These are phyloP conservation scores for Medicago truncatula DNA, from an alignment of 306 rosid genomes.

Conservation along the genomic window DNA sequence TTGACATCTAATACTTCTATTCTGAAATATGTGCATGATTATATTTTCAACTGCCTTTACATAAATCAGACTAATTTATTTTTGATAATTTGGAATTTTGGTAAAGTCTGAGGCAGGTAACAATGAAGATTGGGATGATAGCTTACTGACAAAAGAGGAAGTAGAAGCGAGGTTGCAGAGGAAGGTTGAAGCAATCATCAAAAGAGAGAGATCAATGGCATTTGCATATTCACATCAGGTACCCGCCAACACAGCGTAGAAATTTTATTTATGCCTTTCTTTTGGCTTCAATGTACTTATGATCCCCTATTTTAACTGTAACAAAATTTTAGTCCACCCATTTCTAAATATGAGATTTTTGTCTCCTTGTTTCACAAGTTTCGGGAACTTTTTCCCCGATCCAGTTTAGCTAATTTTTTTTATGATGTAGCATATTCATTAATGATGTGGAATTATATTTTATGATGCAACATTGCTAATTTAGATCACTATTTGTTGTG, in stretches of 20 bases:
- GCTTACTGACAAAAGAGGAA: constrained; percentile 90
- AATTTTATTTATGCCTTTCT: neutral
- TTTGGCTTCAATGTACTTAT: neutral
- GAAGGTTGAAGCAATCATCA: constrained; percentile 87
- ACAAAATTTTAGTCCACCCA: neutral
- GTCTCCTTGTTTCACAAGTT: neutral
- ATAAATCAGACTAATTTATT: constrained; percentile 20
- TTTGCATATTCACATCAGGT: constrained; percentile 96
- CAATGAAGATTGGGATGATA: constrained; percentile 89
- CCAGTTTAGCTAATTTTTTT: neutral
- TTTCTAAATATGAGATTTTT: neutral
- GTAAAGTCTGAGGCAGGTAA: constrained; percentile 81
- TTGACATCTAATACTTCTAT: constrained; percentile 6
- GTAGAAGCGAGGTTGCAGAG: constrained; percentile 82
- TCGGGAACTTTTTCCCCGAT: neutral
- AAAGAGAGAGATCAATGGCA: constrained; percentile 96
- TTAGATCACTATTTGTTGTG: neutral
- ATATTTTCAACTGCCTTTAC: constrained; percentile 29
- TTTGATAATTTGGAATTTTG: constrained; percentile 41
- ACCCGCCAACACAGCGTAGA: constrained; percentile 35
- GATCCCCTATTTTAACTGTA: neutral
- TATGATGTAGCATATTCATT: neutral
- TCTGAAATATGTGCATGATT: constrained; percentile 33
- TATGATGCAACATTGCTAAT: neutral
- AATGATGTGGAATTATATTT: neutral